Evolutionary conservation across 352 stramenopile genomes (phyloP).

Genomic region (Phytophthora citrophthora): DNA sequence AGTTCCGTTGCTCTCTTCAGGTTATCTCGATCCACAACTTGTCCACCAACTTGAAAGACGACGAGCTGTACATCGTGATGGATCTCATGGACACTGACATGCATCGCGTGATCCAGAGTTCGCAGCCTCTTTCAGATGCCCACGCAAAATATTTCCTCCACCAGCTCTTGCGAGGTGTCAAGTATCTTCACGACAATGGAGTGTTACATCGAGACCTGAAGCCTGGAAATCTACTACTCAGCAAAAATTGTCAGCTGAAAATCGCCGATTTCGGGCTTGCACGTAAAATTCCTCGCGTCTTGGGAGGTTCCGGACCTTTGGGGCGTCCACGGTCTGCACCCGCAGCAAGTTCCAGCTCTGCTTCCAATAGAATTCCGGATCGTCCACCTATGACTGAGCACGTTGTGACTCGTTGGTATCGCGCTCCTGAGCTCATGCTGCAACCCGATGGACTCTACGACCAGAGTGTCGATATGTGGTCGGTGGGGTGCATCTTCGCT

Average conservation of each 20-base stretch:
- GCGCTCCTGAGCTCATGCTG: slow-evolving; percentile 92
- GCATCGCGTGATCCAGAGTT: slow-evolving; percentile 89
- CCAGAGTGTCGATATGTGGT: slow-evolving; percentile 93
- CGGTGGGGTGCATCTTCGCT: slow-evolving; percentile 83
- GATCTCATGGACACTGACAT: slow-evolving; percentile 95
- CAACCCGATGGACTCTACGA: slow-evolving; percentile 89
- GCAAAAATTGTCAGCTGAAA: slow-evolving; percentile 81
- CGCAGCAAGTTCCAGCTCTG: slow-evolving; percentile 26
- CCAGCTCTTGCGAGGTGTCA: slow-evolving; percentile 89
- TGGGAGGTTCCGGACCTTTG: neutral
- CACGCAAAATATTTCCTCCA: slow-evolving; percentile 93
- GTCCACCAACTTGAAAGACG: slow-evolving; percentile 85
- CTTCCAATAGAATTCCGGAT: slow-evolving; percentile 16
- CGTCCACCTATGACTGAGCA: slow-evolving; percentile 77
- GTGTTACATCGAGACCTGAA: slow-evolving; percentile 87
- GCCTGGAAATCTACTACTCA: slow-evolving; percentile 81
- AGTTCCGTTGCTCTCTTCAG: slow-evolving; percentile 32
- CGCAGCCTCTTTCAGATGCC: slow-evolving; percentile 69
- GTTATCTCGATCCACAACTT: slow-evolving; percentile 87
- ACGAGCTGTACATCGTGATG: slow-evolving; percentile 97
- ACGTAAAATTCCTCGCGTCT: slow-evolving; percentile 51
- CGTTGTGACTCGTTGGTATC: slow-evolving; percentile 92
- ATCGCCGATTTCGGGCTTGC: slow-evolving; percentile 84
- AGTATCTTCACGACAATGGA: slow-evolving; percentile 78
- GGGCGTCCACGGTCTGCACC: slow-evolving; percentile 62